These are phyloP conservation scores for Pseudocercospora musae DNA, from an alignment of 2,329 filamentous ascomycete species.

Conservation along the genomic window DNA sequence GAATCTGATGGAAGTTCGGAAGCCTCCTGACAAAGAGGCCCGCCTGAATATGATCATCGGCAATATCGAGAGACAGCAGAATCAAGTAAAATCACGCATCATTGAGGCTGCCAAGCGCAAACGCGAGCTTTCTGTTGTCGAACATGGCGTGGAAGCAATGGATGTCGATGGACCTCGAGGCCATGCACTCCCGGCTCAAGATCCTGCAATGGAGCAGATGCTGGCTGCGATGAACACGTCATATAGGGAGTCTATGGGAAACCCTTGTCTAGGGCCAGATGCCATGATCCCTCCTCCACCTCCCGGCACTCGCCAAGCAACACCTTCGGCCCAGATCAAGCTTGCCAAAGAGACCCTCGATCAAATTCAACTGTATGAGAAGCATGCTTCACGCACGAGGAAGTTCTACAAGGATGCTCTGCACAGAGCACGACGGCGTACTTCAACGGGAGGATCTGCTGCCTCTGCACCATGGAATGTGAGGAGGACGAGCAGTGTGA, in stretches of 20 bases:
- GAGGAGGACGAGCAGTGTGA: not conserved
- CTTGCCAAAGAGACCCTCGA: constrained; percentile 16
- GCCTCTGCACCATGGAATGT: not conserved
- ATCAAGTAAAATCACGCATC: constrained; percentile 15
- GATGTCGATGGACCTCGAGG: not conserved
- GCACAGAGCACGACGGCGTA: not conserved
- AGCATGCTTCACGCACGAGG: constrained; percentile 12
- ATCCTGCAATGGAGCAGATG: constrained; percentile 5
- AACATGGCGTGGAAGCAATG: not conserved
- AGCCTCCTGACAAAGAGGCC: constrained; percentile 15
- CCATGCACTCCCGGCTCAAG: not conserved
- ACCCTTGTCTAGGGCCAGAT: constrained; percentile 9
- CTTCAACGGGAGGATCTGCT: not conserved
- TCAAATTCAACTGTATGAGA: constrained; percentile 22
- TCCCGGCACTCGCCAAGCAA: constrained; percentile 11
- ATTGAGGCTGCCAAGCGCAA: constrained; percentile 15
- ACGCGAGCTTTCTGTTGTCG: not conserved
- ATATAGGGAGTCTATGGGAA: constrained; percentile 17
- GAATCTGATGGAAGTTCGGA: constrained; percentile 13
- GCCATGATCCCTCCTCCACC: not conserved
- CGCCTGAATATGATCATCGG: constrained; percentile 23
- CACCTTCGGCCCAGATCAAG: constrained; percentile 11
- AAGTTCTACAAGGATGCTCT: constrained; percentile 23
- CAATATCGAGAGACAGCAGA: constrained; percentile 26
- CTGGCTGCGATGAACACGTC: constrained; percentile 19